These are phyloP conservation scores for Arthroderma sp. DNA, from an alignment of 2,329 filamentous ascomycete species.

Conservation along the genomic window DNA sequence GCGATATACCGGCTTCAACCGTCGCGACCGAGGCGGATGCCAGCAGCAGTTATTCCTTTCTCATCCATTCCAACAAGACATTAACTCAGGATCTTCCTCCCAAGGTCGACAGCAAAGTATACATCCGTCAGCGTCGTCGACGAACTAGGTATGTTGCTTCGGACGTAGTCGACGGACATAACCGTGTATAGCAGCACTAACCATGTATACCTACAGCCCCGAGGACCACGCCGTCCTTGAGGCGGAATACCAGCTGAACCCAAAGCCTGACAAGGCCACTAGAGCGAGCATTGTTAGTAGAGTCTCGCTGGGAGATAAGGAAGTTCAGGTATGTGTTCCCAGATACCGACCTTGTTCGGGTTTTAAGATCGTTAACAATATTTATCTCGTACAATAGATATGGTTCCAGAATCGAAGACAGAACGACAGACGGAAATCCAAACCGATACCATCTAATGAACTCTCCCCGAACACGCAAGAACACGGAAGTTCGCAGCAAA, in stretches of 20 bases:
- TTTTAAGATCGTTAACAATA: neutral
- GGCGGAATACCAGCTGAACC: slow-evolving; percentile 68
- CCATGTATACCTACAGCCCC: slow-evolving; percentile 44
- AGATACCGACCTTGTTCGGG: neutral
- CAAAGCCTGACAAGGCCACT: slow-evolving; percentile 83
- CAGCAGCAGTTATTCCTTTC: slow-evolving; percentile 39
- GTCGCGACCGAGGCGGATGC: neutral
- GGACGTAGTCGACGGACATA: neutral
- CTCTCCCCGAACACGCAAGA: neutral
- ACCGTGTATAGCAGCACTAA: slow-evolving; percentile 7
- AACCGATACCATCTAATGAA: slow-evolving; percentile 39
- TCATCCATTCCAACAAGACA: slow-evolving; percentile 49
- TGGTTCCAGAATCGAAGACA: slow-evolving; percentile 97
- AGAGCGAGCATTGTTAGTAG: slow-evolving; percentile 72
- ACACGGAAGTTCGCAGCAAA: neutral
- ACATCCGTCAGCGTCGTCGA: slow-evolving; percentile 49
- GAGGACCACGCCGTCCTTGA: slow-evolving; percentile 85
- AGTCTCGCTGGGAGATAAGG: slow-evolving; percentile 84
- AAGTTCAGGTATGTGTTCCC: slow-evolving; percentile 72
- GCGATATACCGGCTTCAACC: neutral
- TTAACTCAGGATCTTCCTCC: slow-evolving; percentile 45
- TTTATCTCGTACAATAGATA: slow-evolving; percentile 47
- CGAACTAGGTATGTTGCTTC: slow-evolving; percentile 44
- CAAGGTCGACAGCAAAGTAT: slow-evolving; percentile 47
- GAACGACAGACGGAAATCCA: slow-evolving; percentile 79